These are phyloP conservation scores for Viola odorata DNA, from an alignment of 345 rosid genomes.

Conservation along the genomic window DNA sequence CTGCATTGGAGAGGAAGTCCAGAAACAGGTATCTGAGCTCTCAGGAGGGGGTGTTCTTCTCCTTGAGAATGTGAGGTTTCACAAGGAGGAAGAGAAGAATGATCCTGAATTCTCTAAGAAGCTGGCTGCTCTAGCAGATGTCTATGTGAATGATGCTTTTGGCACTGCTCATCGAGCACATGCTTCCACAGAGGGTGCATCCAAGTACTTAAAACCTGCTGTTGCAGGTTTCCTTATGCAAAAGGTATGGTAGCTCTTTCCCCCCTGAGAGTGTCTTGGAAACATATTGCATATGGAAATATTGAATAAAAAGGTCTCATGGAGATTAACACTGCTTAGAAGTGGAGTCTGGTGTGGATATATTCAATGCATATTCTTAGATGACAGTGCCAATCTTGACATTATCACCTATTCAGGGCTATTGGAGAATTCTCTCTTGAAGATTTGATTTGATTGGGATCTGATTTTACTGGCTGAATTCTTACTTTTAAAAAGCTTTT, in stretches of 20 bases:
- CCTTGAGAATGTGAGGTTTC: slow-evolving; percentile 86
- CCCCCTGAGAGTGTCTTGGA: too few species aligned
- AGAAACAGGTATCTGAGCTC: slow-evolving; percentile 55
- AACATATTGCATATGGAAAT: background rate
- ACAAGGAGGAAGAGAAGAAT: slow-evolving; percentile 94
- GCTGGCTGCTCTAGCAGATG: slow-evolving; percentile 38
- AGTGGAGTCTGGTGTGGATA: too few species aligned
- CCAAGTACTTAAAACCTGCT: slow-evolving; percentile 73
- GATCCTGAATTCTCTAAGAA: slow-evolving; percentile 90
- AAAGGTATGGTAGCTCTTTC: slow-evolving; percentile 41
- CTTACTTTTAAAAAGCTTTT: background rate
- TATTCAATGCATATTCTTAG: too few species aligned
- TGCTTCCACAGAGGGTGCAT: slow-evolving; percentile 95
- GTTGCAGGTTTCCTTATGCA: slow-evolving; percentile 96
- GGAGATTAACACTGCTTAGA: too few species aligned
- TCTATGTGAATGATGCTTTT: slow-evolving; percentile 38
- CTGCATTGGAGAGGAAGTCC: slow-evolving; percentile 77
- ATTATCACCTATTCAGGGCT: too few species aligned
- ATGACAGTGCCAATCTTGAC: too few species aligned
- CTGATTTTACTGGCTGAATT: background rate
- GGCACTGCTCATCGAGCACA: slow-evolving; percentile 98
- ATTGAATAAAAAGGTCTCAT: background rate
- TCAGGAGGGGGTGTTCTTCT: slow-evolving; percentile 76
- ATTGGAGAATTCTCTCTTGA: background rate
- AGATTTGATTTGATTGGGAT: background rate